phyloP scores from a whole-genome alignment of 2,329 filamentous ascomycete genomes.

The Allantophomopsis lycopodina region DNA sequence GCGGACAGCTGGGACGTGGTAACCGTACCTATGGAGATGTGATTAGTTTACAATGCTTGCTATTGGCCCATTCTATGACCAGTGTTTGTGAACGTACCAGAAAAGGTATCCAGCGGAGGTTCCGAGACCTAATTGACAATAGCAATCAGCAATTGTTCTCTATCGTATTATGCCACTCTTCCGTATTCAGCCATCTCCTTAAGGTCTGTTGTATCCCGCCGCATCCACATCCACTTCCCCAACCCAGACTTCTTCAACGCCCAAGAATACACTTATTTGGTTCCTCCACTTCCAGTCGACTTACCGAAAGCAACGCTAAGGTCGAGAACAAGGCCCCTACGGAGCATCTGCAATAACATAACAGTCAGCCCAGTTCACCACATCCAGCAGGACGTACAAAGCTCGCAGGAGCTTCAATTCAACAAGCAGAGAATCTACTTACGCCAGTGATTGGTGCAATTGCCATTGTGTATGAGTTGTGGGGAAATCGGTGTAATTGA shows the following conservation, averaged over 20 bases:
- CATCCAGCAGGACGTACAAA: conserved; percentile 3
- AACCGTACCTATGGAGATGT: conserved; percentile 18
- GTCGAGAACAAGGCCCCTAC: conserved; percentile 41
- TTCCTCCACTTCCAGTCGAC: conserved; percentile 12
- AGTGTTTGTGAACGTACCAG: conserved; percentile 28
- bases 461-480: conserved; percentile 15
- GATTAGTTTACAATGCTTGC: too few species aligned
- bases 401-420: not conserved
- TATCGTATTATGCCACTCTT: too few species aligned
- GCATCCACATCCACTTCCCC: not conserved
- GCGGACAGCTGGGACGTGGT: conserved; percentile 26
- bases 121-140: conserved; percentile 31
- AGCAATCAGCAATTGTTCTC: conserved; percentile 1
- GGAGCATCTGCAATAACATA: conserved; percentile 37
- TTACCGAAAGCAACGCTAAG: conserved; percentile 40
- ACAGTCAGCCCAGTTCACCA: not conserved
- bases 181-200: too few species aligned
- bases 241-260: not conserved
- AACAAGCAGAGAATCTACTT: conserved; percentile 7
- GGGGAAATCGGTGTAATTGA: conserved; percentile 10
- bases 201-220: not conserved
- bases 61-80: too few species aligned
- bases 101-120: conserved; percentile 35
- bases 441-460: conserved; percentile 23
- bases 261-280: not conserved